Conservation (phyloP, 2,329 filamentous ascomycete species). For the Fusarium solani-melongenae region DNA sequence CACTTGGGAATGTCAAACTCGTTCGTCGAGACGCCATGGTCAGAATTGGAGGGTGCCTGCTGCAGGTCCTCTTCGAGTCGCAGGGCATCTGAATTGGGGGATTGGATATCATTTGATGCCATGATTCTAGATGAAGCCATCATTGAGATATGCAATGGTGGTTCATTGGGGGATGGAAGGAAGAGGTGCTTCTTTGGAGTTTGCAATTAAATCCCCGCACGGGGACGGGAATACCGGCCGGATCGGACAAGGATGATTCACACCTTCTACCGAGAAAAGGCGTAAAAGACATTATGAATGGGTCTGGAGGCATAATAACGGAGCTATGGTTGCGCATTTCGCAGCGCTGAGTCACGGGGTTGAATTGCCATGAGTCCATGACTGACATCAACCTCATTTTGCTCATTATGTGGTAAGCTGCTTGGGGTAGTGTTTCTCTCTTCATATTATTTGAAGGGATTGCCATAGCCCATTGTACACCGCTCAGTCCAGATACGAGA, state of each 20-base stretch:
- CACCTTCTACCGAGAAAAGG: background rate
- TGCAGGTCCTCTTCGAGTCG: background rate
- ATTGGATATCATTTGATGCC: background rate
- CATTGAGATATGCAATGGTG: no score
- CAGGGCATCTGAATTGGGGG: no score
- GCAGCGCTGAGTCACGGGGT: background rate
- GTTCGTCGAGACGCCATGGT: background rate
- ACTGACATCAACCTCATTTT: no score
- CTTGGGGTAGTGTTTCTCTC: background rate
- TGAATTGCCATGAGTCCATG: background rate
- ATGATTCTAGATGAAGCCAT: background rate
- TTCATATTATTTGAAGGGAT: background rate
- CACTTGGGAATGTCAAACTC: background rate
- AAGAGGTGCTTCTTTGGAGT: background rate
- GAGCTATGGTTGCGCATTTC: background rate
- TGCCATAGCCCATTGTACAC: background rate
- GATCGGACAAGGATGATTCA: background rate
- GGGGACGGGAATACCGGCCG: background rate
- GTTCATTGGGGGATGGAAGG: background rate
- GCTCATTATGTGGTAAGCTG: no score
- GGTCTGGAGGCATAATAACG: background rate
- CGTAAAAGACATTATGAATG: background rate
- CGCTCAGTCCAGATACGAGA: background rate
- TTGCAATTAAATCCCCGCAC: background rate
- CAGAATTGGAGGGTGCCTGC: background rate